Base-by-base conservation (phyloP, 2,329 filamentous ascomycete species). In the Colletotrichum zoysiae region DNA sequence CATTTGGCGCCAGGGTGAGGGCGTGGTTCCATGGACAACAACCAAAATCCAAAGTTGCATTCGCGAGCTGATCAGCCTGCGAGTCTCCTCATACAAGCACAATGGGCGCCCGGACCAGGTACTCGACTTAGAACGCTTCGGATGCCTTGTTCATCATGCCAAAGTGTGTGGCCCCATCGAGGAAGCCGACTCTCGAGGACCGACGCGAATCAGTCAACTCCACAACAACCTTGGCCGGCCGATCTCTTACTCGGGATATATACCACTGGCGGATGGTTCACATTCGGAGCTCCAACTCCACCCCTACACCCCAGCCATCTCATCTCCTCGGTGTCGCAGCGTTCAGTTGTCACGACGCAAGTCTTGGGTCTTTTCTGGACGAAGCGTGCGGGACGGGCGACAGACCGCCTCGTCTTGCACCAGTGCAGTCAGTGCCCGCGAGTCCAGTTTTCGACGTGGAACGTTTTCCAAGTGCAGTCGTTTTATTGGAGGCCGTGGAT, bases 11-110 rank as follows among this genome's bases (percentile, higher is more conserved):
- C 40, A 64, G n/a, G 26, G 40, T 12, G 18, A 59, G 65, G 69
- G 70, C 30, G 70, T 69, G 70, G 65, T 23, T 60, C 7, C 35
- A 44, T 46, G 23, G 57, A 64, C n/a, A 40, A 64, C n/a, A 40
- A 51, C 3, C 14, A 67, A 18, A 59, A 51, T 40, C 53, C 63
- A 55, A 51, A 33, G 6, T 65, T 65, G 58, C 65, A 44, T 44
- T 61, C 23, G 50, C 30, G 9, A 30, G 44, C 26, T 68, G 69
- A 63, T 68, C 69, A 42, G 58, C 65, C 56, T 53, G 56, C 20
- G 30, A 58, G 16, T 68, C 67, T 62, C 68, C 63, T 11, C 26
- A 56, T 58, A 42, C 61, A n/a, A 53, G 50, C 51, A 20, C 40
- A 5, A 56, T 20, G 30, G 50, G 44, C 44, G 63, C 56, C 23